Evolutionary conservation across 129 eudicot species (phyloP), one percentile per base, ranked within the genome.

Genomic region (Centella asiatica): DNA sequence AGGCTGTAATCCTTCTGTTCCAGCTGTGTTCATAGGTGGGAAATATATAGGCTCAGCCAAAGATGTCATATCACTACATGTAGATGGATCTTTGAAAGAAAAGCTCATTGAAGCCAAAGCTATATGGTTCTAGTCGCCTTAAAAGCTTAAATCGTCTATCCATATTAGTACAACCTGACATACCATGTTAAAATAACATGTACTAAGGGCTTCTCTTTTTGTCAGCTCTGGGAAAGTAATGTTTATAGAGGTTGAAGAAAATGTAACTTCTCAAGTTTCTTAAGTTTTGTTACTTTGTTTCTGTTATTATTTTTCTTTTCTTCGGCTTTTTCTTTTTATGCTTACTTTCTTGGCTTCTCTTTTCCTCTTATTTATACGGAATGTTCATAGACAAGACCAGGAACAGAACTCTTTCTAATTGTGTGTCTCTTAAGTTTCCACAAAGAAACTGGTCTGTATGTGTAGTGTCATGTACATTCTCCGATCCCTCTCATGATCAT

Each of bases 21-120:
- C 98, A 12, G 98, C 96, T 1, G 96, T 92, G 68, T 92, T 92
- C 65, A 79, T 92, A 20, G 94, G 98, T 37, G 98, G 98, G 31
- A 74, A 81, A 74, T 80, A 74, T 67, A 75, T 88, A 31, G 94
- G 96, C 18, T 88, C 94, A 0, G 94, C 94, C 15, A 70, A 64
- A 51, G 94, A 88, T 69, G 79, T 88, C 57, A 81, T 88, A 34
- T 79, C 94, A 42, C 83, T 84, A 26, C 96, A 88, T 67, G 94
- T 88, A 53, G 77, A 84, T 70, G 96, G 94, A 60, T 62, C 94
- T 14, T 77, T 88, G 49, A 88, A 79, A 69, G 78, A 74, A 69
- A 81, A 68, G 89, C 94, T 88, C 25, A 81, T 88, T n/a, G 76
- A 79, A 55, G 94, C 89, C 55, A 72, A 59, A 37, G 94, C 96